Evolutionary conservation across 2,329 filamentous ascomycete species (phyloP).

Genomic region (Rachicladosporium sp.): DNA sequence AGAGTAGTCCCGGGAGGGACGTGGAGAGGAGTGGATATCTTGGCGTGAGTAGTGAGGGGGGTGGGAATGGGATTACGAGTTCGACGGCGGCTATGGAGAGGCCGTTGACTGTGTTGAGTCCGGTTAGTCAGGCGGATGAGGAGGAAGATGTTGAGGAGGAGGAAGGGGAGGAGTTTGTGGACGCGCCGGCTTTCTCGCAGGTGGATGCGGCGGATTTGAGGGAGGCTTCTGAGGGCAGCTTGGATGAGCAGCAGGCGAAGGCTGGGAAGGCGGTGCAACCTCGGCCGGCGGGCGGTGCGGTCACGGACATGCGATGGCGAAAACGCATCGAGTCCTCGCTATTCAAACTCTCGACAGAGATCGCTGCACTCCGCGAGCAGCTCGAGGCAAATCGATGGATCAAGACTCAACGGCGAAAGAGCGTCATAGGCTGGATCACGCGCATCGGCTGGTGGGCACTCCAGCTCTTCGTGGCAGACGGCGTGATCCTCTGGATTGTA

Average conservation of each 20-base stretch:
- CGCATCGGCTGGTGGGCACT: constrained; percentile 57
- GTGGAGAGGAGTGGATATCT: constrained; percentile 24
- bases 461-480: constrained; percentile 64
- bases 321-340: constrained; percentile 73
- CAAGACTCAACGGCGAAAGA: constrained; percentile 51
- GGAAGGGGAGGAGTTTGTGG: constrained; percentile 34
- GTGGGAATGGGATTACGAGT: constrained; percentile 12
- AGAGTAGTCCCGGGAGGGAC: constrained; percentile 17
- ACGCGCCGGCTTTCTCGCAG: constrained; percentile 34
- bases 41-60: constrained; percentile 11
- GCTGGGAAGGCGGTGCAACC: not conserved
- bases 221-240: not conserved
- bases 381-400: constrained; percentile 66
- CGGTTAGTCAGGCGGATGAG: constrained; percentile 60
- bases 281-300: not conserved
- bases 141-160: constrained; percentile 25
- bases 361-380: constrained; percentile 84
- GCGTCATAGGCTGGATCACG: constrained; percentile 55
- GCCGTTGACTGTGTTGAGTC: constrained; percentile 53
- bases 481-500: constrained; percentile 51
- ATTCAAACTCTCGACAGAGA: constrained; percentile 80
- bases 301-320: constrained; percentile 52
- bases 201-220: constrained; percentile 24
- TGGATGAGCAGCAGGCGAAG: not conserved
- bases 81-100: constrained; percentile 19